Evolutionary conservation across 1,284 basidiomycete species (phyloP).

Genomic region (Trichosporon sp.): DNA sequence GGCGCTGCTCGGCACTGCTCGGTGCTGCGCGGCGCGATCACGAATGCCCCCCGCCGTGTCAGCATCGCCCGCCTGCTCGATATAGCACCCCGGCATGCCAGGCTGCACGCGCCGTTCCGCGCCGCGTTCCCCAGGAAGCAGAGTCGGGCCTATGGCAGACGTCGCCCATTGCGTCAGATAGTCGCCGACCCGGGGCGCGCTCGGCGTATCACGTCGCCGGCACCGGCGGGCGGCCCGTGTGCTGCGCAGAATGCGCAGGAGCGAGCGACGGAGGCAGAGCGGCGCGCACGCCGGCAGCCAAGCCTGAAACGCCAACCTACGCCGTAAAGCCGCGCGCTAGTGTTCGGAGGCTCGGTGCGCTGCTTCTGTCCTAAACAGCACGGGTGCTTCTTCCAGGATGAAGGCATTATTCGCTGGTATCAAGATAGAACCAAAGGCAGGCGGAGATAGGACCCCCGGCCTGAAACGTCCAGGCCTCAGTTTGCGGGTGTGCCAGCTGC

Average conservation of each 20-base stretch:
- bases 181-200: neutral
- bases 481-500: neutral
- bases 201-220: neutral
- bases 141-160: neutral
- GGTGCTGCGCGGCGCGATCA: no score
- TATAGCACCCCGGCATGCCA: no score
- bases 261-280: neutral
- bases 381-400: neutral
- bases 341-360: no score
- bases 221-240: neutral
- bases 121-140: no score
- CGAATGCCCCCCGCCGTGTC: no score
- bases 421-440: neutral
- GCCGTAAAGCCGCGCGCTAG: neutral
- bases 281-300: neutral
- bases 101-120: no score
- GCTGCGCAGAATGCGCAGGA: neutral
- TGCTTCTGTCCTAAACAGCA: no score
- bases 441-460: neutral
- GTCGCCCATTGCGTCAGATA: neutral
- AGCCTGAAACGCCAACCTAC: neutral
- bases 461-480: neutral
- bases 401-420: no score
- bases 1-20: no score
- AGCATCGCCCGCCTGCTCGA: no score